Base-by-base conservation (phyloP, 495 filamentous ascomycete species). In the Tuber melanosporum region DNA sequence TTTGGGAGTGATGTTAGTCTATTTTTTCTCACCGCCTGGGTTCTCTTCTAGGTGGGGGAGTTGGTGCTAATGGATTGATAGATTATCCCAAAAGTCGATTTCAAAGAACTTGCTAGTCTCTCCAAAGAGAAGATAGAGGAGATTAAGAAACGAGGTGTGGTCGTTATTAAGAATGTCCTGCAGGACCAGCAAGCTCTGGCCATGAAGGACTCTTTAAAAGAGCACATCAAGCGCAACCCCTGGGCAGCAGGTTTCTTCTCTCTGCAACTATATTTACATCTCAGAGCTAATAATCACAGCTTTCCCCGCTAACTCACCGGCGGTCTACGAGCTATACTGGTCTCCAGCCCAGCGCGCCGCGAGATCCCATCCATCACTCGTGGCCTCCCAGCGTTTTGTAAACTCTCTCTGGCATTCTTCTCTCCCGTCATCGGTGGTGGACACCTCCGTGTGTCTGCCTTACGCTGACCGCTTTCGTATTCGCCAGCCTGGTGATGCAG, bases 281-380 rank as follows among this genome's bases (percentile, higher is more conserved):
- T 43, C 9, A 20, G 12, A 44, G 86, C 88, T 76, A 85, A 89
- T 44, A 52, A 80, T 85, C 39, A 76, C 83, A 89, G 86, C 88
- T 52, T 87, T 89, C 80, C 85, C 87, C 74, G 77, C 86, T 69
- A 69, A 85, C 71, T 72, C 85, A 83, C 94, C 93, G 0, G 90
- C 93, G 72, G 93, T 97, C 6, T 94, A 91, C 81, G 94, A 97
- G 82, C 86, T 97, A 4, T 97, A 97, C 85, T 97, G 94, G 94
- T 92, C 92, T 1, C 88, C 89, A 10, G 85, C 91, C 6, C 94
- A 97, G 81, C 85, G 92, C 43, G 87, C 89, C 62, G 93, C 94
- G 17, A 88, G 94, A 22, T 86, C 88, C 0, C 91, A 97, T 83
- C 87, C 91, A 15, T 90, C 91, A 72, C 76, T 97, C 78, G 85